phyloP scores from a whole-genome alignment of 352 stramenopile genomes.

The Pythium coloratum region DNA sequence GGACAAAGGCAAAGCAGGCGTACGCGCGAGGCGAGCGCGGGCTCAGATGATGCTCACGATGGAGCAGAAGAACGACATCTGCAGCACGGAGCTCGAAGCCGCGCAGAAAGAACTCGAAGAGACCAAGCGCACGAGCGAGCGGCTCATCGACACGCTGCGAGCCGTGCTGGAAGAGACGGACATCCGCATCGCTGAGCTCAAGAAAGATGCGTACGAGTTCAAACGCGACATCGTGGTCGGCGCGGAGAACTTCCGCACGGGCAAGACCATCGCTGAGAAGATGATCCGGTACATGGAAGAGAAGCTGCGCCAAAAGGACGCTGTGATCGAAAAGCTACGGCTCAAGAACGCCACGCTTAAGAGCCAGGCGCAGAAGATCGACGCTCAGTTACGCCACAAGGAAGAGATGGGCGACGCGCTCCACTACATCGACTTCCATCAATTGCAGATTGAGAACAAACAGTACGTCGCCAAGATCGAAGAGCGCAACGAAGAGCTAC shows the following conservation, averaged over 20 bases:
- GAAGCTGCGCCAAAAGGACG: constrained; percentile 91
- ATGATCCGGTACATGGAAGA: constrained; percentile 96
- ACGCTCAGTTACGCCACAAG: constrained; percentile 91
- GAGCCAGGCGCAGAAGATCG: constrained; percentile 91
- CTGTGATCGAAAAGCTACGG: constrained; percentile 91
- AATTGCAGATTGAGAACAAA: constrained; percentile 97
- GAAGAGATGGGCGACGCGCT: constrained; percentile 95
- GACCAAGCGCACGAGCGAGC: constrained; percentile 88
- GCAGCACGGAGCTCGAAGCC: constrained; percentile 84
- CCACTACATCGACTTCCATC: constrained; percentile 97
- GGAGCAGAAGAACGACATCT: constrained; percentile 93
- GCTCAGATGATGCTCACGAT: constrained; percentile 81
- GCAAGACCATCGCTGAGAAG: constrained; percentile 93
- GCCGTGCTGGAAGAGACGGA: constrained; percentile 94
- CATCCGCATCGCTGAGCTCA: constrained; percentile 93
- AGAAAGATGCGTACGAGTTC: constrained; percentile 96
- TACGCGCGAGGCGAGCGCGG: constrained; percentile 50
- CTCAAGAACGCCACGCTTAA: constrained; percentile 95
- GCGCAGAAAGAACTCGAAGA: constrained; percentile 89
- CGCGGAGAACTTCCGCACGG: constrained; percentile 92
- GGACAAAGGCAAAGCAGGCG: constrained; percentile 39
- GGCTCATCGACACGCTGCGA: constrained; percentile 93
- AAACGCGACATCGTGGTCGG: constrained; percentile 94
- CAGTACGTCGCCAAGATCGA: constrained; percentile 95
- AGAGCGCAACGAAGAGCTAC: constrained; percentile 93